Conservation (phyloP, 202 grass and related monocot species). For the Tripidium arundinaceum region DNA sequence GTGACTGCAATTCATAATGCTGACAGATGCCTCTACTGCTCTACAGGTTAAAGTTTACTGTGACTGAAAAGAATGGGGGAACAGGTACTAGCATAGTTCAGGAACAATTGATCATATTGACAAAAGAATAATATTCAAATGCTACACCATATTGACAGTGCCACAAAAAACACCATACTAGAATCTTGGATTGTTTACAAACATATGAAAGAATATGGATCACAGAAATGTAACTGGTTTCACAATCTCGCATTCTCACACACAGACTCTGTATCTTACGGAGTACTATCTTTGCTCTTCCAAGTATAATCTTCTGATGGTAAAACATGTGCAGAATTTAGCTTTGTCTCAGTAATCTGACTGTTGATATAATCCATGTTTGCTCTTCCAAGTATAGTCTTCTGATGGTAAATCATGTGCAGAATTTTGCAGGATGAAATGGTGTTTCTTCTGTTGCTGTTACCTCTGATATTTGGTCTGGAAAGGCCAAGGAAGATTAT, state of each 20-base stretch:
- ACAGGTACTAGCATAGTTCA: neutral
- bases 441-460: too few species aligned
- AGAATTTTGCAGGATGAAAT: too few species aligned
- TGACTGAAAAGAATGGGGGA: neutral
- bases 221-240: conserved; percentile 16
- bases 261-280: conserved; percentile 14
- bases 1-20: too few species aligned
- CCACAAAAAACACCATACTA: conserved; percentile 11
- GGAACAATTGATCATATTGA: neutral
- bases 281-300: too few species aligned
- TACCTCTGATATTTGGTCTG: too few species aligned
- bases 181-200: conserved; percentile 47
- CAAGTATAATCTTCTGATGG: too few species aligned
- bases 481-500: too few species aligned
- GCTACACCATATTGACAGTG: too few species aligned
- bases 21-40: too few species aligned
- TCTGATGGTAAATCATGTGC: too few species aligned
- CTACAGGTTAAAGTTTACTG: too few species aligned
- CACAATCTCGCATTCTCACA: conserved; percentile 14
- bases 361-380: neutral
- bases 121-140: conserved; percentile 3
- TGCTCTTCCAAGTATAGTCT: neutral
- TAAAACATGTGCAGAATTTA: too few species aligned
- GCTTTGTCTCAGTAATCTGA: neutral
- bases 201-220: conserved; percentile 40